Evolutionary conservation across 1,139 yeast species (phyloP).

Genomic region (Pichia sp.): DNA sequence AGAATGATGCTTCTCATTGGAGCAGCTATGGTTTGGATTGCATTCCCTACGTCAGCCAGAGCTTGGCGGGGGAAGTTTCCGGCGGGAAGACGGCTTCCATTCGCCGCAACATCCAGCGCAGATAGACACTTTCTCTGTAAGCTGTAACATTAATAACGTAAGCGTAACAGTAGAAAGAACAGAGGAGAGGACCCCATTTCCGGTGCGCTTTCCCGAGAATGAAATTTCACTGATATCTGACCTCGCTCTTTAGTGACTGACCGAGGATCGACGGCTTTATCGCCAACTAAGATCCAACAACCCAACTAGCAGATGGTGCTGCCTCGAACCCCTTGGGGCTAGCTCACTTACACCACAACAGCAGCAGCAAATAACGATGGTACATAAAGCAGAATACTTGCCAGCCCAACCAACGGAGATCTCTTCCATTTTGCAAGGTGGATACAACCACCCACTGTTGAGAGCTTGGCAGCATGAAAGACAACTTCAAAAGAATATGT

Average conservation of each 20-base stretch:
- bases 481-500: conserved; percentile 78
- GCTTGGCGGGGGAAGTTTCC: conserved; percentile 30
- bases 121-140: too few species aligned
- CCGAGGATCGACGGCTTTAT: too few species aligned
- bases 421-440: conserved; percentile 84
- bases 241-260: too few species aligned
- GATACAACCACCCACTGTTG: conserved; percentile 83
- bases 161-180: too few species aligned
- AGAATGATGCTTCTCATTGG: conserved; percentile 6
- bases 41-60: conserved; percentile 11
- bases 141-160: too few species aligned
- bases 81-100: conserved; percentile 59
- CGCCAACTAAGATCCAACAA: too few species aligned
- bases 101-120: conserved; percentile 38
- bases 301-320: too few species aligned
- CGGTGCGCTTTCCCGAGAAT: too few species aligned
- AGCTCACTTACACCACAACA: too few species aligned
- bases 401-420: conserved; percentile 52
- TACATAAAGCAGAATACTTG: conserved; percentile 63
- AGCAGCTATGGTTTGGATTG: conserved; percentile 3
- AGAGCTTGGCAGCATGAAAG: conserved; percentile 90
- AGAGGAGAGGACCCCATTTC: too few species aligned
- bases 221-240: too few species aligned
- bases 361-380: conserved; percentile 4
- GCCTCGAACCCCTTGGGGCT: too few species aligned